These are phyloP conservation scores for Primulina huaijiensis DNA, from an alignment of 257 asterid genomes.

Conservation along the genomic window DNA sequence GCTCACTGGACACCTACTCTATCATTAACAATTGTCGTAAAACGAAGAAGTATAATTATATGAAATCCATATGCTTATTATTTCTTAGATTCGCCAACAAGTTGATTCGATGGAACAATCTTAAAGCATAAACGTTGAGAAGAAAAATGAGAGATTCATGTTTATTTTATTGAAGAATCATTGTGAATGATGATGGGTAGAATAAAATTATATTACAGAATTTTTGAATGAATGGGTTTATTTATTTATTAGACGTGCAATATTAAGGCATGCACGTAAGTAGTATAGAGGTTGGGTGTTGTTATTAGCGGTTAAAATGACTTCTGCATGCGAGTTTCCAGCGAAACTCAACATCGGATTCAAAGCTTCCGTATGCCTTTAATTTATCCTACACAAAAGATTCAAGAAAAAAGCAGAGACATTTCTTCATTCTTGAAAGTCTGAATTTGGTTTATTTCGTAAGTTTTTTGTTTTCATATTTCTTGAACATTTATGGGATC, in stretches of 20 bases:
- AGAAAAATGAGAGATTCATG: neutral
- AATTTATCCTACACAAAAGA: conserved; percentile 12
- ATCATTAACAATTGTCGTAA: too few relatives aligned
- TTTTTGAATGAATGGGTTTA: too few relatives aligned
- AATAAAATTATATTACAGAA: too few relatives aligned
- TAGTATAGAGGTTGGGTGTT: neutral
- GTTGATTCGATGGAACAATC: neutral
- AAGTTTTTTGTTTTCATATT: neutral
- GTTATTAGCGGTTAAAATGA: conserved; percentile 30
- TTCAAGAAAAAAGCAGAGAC: conserved; percentile 13
- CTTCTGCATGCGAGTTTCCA: conserved; percentile 31
- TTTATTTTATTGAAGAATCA: too few relatives aligned
- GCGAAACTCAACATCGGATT: conserved; percentile 23
- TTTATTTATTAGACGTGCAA: conserved; percentile 32
- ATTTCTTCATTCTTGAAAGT: neutral
- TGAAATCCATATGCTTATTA: too few relatives aligned
- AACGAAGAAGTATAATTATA: too few relatives aligned
- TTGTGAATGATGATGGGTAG: neutral
- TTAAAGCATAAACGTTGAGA: neutral
- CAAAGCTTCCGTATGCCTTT: neutral
- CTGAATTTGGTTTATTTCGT: conserved; percentile 22
- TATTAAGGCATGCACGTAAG: conserved; percentile 39
- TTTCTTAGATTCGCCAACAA: too few relatives aligned
- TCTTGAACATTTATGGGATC: conserved; percentile 15
- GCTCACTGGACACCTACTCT: too few relatives aligned